A percentile compares a stretch with the other conserved stretches of the same genome.
Evolutionary conservation across 306 rosid genomes (phyloP).

Genomic region (Betula pendula): DNA sequence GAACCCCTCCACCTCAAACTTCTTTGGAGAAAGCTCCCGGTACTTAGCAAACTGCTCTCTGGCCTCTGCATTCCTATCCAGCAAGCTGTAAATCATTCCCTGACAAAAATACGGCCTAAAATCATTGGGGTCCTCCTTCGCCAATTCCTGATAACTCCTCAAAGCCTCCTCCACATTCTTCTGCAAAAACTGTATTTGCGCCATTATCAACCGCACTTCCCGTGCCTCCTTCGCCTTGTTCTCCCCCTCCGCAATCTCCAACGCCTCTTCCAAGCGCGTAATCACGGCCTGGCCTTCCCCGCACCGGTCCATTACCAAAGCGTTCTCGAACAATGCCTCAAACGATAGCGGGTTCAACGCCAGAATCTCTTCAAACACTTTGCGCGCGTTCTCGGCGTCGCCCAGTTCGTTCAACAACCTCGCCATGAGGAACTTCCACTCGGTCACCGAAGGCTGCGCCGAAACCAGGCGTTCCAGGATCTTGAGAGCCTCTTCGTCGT

Average conservation of each 20-base stretch:
- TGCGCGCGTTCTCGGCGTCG: conserved; percentile 46
- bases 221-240: conserved; percentile 65
- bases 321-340: conserved; percentile 86
- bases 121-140: conserved; percentile 71
- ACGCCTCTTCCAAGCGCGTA: conserved; percentile 64
- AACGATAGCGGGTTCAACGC: conserved; percentile 55
- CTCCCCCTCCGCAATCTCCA: conserved; percentile 61
- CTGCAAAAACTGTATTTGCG: conserved; percentile 81
- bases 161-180: conserved; percentile 81
- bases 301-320: conserved; percentile 76
- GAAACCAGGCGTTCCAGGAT: conserved; percentile 50
- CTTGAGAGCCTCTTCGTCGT: conserved; percentile 67
- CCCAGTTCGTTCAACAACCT: conserved; percentile 58
- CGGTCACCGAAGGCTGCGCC: conserved; percentile 62
- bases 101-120: conserved; percentile 84
- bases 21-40: conserved; percentile 73
- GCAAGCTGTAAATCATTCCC: conserved; percentile 89
- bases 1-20: conserved; percentile 87
- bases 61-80: conserved; percentile 78
- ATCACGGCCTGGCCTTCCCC: conserved; percentile 73
- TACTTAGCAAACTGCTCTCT: conserved; percentile 73
- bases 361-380: conserved; percentile 64
- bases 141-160: conserved; percentile 50
- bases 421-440: conserved; percentile 80
- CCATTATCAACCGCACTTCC: conserved; percentile 78